Evolutionary conservation across 768 basidiomycete species (phyloP).

Genomic region (Panellus pusillus): DNA sequence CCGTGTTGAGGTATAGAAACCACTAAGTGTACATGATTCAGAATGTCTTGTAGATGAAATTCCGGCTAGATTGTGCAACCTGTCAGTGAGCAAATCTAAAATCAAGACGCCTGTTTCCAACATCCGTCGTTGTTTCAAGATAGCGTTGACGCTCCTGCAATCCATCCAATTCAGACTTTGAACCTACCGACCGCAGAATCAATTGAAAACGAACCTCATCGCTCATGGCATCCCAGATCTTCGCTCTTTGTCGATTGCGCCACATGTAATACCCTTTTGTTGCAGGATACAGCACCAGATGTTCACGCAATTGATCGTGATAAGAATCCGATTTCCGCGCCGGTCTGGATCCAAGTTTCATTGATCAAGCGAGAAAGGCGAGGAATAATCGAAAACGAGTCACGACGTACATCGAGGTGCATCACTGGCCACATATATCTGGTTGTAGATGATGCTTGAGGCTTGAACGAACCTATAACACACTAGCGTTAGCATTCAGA

Average conservation of each 20-base stretch:
- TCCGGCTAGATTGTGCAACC: neutral
- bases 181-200: neutral
- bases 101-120: constrained; percentile 62
- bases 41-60: neutral
- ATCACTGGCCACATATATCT: constrained; percentile 61
- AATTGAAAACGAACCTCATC: constrained; percentile 35
- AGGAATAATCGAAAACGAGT: neutral
- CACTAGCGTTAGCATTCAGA: constrained; percentile 14
- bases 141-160: constrained; percentile 55
- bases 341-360: constrained; percentile 39
- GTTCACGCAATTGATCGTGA: constrained; percentile 52
- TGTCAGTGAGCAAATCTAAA: constrained; percentile 58
- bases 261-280: constrained; percentile 58
- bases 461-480: constrained; percentile 43
- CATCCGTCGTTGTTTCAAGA: constrained; percentile 55
- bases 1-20: too few species aligned
- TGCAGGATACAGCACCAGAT: constrained; percentile 51
- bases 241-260: constrained; percentile 54
- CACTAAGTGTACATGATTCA: too few species aligned
- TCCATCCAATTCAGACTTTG: neutral
- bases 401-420: constrained; percentile 49
- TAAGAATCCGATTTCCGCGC: constrained; percentile 58
- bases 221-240: constrained; percentile 60
- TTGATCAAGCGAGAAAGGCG: neutral
- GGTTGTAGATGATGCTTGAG: constrained; percentile 42